These are phyloP conservation scores for Microdochium bolleyi DNA, from an alignment of 2,329 filamentous ascomycete species.

Conservation along the genomic window DNA sequence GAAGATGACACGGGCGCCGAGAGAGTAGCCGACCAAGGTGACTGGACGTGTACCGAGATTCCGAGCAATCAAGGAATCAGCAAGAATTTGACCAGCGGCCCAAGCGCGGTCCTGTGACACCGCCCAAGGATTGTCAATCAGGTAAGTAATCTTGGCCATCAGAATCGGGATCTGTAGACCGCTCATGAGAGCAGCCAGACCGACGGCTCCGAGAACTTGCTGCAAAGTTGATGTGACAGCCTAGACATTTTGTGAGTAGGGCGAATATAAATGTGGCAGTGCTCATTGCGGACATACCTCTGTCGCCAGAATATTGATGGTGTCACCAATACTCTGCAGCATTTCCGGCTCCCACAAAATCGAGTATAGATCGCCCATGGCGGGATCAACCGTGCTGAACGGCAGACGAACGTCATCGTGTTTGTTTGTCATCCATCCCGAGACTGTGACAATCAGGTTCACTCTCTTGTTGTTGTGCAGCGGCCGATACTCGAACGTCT, in stretches of 20 bases:
- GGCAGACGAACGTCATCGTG: slow-evolving; percentile 93
- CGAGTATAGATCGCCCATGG: slow-evolving; percentile 98
- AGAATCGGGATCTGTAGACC: slow-evolving; percentile 88
- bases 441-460: slow-evolving; percentile 89
- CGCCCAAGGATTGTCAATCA: slow-evolving; percentile 98
- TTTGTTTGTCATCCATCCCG: slow-evolving; percentile 98
- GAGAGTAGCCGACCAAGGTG: slow-evolving; percentile 89
- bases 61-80: slow-evolving; percentile 85
- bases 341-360: slow-evolving; percentile 97
- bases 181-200: slow-evolving; percentile 84
- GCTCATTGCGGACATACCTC: slow-evolving; percentile 48
- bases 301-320: slow-evolving; percentile 95
- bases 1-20: slow-evolving; percentile 88
- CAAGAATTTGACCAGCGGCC: slow-evolving; percentile 81
- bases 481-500: slow-evolving; percentile 93
- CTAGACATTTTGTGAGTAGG: slow-evolving; percentile 36
- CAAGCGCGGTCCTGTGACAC: slow-evolving; percentile 91
- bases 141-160: slow-evolving; percentile 85
- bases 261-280: background rate
- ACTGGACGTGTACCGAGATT: slow-evolving; percentile 87
- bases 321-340: slow-evolving; percentile 95
- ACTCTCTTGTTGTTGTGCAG: slow-evolving; percentile 97
- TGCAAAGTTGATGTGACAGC: slow-evolving; percentile 94
- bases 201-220: slow-evolving; percentile 85
- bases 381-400: slow-evolving; percentile 90